Base-by-base conservation (phyloP, 176 grass and related monocot genomes). In the Alloteropsis semialata region DNA sequence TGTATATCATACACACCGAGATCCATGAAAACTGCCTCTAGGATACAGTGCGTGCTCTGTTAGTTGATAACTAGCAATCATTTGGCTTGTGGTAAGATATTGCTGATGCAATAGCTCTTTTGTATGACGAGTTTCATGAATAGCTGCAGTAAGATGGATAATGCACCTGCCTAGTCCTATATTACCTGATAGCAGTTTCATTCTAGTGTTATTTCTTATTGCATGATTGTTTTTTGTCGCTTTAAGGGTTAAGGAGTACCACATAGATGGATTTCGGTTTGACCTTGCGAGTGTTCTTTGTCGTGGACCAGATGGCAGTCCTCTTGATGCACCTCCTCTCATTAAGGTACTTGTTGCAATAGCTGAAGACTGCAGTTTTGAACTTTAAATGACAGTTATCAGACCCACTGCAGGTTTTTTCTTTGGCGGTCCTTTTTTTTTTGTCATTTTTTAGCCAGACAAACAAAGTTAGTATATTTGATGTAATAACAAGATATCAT, bases 191-290 rank as follows among this genome's bases (percentile, higher is more conserved):
- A 28, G 5, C 29, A 25, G 43, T 78, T 65, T 59, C 3, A 4
- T 70, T 42, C 34, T 67, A 44, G 10, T 74, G 19, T 65, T 69
- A 55, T 54, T 82, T 82, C 29, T 73, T 64, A 86, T 72, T 65
- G 8, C 39, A 32, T 58, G 11, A 18, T 18, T 86, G 10, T 33
- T 77, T 39, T 48, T 71, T 38, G 51, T 76, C 63, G 57, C 78
- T 72, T 85, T 28, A 77, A 98, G 96, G 96, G 93, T 96, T 89
- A 83, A 75, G 46, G 96, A 99, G 67, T 99, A 99, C 76, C 96
- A 96, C 87, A 89, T 99, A 83, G 96, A 99, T 85, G 96, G 96
- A 72, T 99, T 99, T 80, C 91, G 96, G 60, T 99, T 99, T 88
- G 96, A 99, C 81, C 91, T 99, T 74, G 91, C 96, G 41, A 99